Conservation (phyloP, 2,329 filamentous ascomycete genomes). For the Westerdykella aurantiaca region DNA sequence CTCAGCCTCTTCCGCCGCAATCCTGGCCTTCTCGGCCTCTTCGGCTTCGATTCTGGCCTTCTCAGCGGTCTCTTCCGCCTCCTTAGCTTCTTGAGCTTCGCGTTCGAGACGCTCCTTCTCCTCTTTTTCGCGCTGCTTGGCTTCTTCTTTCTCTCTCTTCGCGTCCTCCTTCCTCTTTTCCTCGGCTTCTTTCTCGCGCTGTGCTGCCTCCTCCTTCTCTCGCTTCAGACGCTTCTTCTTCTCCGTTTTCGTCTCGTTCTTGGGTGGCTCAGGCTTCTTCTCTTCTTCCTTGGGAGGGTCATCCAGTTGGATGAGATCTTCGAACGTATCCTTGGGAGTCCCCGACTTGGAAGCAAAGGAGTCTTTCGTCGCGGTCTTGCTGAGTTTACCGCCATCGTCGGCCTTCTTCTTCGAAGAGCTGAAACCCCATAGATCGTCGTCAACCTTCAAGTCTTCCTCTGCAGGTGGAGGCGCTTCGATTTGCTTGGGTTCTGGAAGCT, state of each 20-base stretch:
- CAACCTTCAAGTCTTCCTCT: conserved; percentile 42
- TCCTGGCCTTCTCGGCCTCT: conserved; percentile 18
- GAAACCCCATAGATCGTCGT: conserved; percentile 31
- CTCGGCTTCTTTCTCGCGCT: conserved; percentile 37
- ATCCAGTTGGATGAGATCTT: conserved; percentile 31
- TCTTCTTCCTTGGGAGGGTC: conserved; percentile 22
- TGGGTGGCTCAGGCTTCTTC: conserved; percentile 16
- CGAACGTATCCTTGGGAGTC: conserved; percentile 30
- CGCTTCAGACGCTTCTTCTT: conserved; percentile 24
- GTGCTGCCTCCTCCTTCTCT: conserved; percentile 37
- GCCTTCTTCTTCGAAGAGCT: conserved; percentile 11
- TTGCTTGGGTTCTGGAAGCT: conserved; percentile 47
- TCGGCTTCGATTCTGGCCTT: conserved; percentile 16
- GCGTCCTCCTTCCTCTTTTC: conserved; percentile 22
- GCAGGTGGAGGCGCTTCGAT: conserved; percentile 40
- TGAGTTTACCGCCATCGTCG: conserved; percentile 24
- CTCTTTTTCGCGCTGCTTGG: conserved; percentile 28
- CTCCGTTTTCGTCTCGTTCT: conserved; percentile 13
- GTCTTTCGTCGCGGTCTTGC: conserved; percentile 23
- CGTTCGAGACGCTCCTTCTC: conserved; percentile 17
- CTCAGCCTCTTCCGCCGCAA: conserved; percentile 25
- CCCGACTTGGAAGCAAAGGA: conserved; percentile 25
- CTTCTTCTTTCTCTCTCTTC: conserved; percentile 14
- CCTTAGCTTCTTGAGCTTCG: conserved; percentile 8
- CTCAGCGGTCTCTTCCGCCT: conserved; percentile 26